These are phyloP conservation scores for Euptelea pleiosperma DNA, from an alignment of 164 flowering plant species.

Conservation along the genomic window DNA sequence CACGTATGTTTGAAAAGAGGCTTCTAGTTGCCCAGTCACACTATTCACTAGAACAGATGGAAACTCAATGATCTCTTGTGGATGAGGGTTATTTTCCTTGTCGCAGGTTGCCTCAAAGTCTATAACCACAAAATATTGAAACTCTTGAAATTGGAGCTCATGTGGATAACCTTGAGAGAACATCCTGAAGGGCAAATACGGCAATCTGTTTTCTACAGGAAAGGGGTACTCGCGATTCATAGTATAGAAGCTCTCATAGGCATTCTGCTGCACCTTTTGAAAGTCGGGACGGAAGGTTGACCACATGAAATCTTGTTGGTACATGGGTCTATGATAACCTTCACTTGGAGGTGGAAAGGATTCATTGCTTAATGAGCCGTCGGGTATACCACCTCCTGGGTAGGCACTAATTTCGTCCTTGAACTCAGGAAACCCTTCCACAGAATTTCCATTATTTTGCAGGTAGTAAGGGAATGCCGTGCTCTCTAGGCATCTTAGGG, in stretches of 20 bases:
- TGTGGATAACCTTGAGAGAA: conserved; percentile 41
- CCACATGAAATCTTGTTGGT: conserved; percentile 45
- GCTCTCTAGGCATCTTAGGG: conserved; percentile 47
- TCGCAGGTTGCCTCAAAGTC: conserved; percentile 99
- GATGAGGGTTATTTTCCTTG: conserved; percentile 71
- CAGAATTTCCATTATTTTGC: conserved; percentile 29
- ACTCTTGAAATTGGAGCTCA: conserved; percentile 63
- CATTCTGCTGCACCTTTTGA: conserved; percentile 46
- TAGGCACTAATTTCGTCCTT: conserved; percentile 34
- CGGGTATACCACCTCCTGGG: conserved; percentile 35
- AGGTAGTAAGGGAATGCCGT: conserved; percentile 39
- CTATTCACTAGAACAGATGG: conserved; percentile 90
- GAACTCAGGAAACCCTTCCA: conserved; percentile 34
- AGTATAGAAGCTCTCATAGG: conserved; percentile 38
- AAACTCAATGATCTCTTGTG: conserved; percentile 96
- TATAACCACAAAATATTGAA: conserved; percentile 92
- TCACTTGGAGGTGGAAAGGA: conserved; percentile 37
- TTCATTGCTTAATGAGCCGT: conserved; percentile 25
- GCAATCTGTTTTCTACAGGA: conserved; percentile 41
- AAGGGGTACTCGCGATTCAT: conserved; percentile 26
- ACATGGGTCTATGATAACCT: conserved; percentile 27
- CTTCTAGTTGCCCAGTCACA: conserved; percentile 78
- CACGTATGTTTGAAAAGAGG: conserved; percentile 80
- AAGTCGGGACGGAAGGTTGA: conserved; percentile 38
- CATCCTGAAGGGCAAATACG: conserved; percentile 47